Percentiles rank a stretch among this genome's conserved stretches.
Evolutionary conservation across 768 basidiomycete species (phyloP).

Genomic region (Mycena capillaripes): DNA sequence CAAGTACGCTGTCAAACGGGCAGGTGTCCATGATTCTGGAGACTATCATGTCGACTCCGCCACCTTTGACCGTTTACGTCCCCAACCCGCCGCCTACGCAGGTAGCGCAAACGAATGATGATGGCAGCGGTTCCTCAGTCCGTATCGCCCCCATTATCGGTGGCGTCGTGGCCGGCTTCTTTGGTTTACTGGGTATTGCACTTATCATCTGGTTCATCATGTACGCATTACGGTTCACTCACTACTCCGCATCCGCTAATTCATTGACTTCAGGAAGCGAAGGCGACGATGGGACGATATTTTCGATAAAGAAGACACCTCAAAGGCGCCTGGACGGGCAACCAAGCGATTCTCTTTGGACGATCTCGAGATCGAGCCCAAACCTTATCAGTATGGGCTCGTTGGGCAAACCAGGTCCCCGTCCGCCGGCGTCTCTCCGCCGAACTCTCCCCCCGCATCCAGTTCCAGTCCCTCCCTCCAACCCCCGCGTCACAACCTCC

Average conservation of each 20-base stretch:
- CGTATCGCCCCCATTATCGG: constrained; percentile 65
- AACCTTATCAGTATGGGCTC: constrained; percentile 75
- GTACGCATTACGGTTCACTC: constrained; percentile 48
- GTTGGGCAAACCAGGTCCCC: constrained; percentile 61
- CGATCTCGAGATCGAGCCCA: constrained; percentile 50
- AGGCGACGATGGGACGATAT: constrained; percentile 65
- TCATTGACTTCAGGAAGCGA: constrained; percentile 54
- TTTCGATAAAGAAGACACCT: constrained; percentile 58
- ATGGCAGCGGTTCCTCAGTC: constrained; percentile 36
- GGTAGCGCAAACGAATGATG: constrained; percentile 31
- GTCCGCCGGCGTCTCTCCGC: constrained; percentile 55
- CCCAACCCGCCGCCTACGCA: constrained; percentile 36
- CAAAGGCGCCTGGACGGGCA: constrained; percentile 34
- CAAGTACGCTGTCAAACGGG: constrained; percentile 58
- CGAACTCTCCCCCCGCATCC: constrained; percentile 37
- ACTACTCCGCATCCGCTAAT: constrained; percentile 13
- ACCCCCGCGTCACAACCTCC: constrained; percentile 42
- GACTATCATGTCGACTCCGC: constrained; percentile 54
- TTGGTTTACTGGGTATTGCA: constrained; percentile 62
- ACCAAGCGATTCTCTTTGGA: constrained; percentile 47
- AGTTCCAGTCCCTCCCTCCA: constrained; percentile 26
- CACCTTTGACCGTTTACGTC: constrained; percentile 48
- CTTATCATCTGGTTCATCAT: constrained; percentile 64
- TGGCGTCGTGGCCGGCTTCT: constrained; percentile 67
- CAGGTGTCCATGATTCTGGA: constrained; percentile 50